phyloP scores from a whole-genome alignment of 2,329 filamentous ascomycete genomes.

The Curvularia verruculosa region DNA sequence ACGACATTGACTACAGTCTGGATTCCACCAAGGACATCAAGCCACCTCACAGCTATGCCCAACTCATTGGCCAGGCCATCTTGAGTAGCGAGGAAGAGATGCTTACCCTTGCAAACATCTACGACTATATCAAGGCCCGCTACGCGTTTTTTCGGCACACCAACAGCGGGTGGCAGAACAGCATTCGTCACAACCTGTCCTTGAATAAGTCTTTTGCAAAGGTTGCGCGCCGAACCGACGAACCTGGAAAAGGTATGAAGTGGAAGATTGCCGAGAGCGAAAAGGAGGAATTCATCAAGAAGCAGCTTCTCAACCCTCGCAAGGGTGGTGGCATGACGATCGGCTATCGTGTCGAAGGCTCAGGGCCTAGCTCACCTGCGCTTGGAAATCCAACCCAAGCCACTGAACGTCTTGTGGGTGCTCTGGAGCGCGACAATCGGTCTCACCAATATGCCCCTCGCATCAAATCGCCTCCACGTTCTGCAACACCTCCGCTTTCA shows the following conservation, averaged over 20 bases:
- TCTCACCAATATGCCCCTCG: slow-evolving; percentile 23
- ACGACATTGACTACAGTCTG: slow-evolving; percentile 75
- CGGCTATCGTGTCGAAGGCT: slow-evolving; percentile 59
- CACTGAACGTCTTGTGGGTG: slow-evolving; percentile 54
- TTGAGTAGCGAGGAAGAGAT: slow-evolving; percentile 85
- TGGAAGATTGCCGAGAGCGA: slow-evolving; percentile 90
- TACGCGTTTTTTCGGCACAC: slow-evolving; percentile 93
- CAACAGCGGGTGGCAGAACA: slow-evolving; percentile 95
- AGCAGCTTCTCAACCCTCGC: slow-evolving; percentile 57
- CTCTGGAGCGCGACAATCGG: slow-evolving; percentile 34
- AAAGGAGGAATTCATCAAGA: slow-evolving; percentile 85
- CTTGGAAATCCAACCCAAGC: slow-evolving; percentile 59
- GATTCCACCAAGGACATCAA: slow-evolving; percentile 91
- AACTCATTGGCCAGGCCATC: slow-evolving; percentile 96
- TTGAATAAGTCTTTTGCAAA: slow-evolving; percentile 95
- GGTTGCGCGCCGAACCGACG: slow-evolving; percentile 87
- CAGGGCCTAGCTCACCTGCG: slow-evolving; percentile 71
- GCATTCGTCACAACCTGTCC: slow-evolving; percentile 94
- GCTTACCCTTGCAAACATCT: slow-evolving; percentile 89
- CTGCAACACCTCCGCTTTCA: slow-evolving; percentile 55
- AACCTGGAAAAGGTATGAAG: slow-evolving; percentile 98
- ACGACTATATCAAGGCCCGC: slow-evolving; percentile 86
- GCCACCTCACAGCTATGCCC: slow-evolving; percentile 93
- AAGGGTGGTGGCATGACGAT: slow-evolving; percentile 42
- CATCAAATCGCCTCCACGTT: slow-evolving; percentile 52